Evolutionary conservation across 768 basidiomycete genomes (phyloP).

Genomic region (Mrakia gelida): DNA sequence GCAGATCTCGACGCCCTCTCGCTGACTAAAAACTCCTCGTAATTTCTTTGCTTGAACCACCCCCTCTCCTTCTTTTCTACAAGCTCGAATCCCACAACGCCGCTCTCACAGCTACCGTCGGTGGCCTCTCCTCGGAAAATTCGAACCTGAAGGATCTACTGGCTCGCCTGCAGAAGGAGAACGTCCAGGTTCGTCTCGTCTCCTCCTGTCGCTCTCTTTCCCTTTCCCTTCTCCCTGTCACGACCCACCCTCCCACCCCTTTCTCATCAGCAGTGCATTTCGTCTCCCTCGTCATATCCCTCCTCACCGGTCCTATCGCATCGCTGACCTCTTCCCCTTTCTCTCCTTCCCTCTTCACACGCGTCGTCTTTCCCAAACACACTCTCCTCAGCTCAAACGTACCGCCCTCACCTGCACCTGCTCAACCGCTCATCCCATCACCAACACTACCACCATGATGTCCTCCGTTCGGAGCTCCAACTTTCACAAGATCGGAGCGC

Average conservation of each 20-base stretch:
- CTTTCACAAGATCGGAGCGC: not conserved
- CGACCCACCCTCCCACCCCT: too few relatives aligned
- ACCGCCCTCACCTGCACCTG: not conserved
- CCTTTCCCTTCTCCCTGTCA: not conserved
- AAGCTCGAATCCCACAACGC: not conserved
- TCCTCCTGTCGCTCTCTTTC: not conserved
- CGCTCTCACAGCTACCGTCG: not conserved
- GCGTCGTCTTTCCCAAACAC: too few relatives aligned
- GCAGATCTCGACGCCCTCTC: too few relatives aligned
- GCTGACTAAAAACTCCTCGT: not conserved
- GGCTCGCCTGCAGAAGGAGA: not conserved
- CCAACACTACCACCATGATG: not conserved
- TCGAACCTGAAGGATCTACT: not conserved
- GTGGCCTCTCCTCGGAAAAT: not conserved
- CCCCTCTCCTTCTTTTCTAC: too few relatives aligned
- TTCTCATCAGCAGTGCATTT: not conserved
- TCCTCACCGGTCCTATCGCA: too few relatives aligned
- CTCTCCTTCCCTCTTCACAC: too few relatives aligned
- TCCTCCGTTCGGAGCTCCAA: not conserved
- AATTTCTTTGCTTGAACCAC: not conserved
- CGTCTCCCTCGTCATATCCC: not conserved
- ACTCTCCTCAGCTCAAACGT: not conserved
- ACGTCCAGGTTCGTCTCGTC: not conserved
- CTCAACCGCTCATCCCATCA: not conserved
- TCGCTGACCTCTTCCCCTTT: too few relatives aligned